These are phyloP conservation scores for Cymbidium sinense DNA, from an alignment of 106 monocot species.

Conservation along the genomic window DNA sequence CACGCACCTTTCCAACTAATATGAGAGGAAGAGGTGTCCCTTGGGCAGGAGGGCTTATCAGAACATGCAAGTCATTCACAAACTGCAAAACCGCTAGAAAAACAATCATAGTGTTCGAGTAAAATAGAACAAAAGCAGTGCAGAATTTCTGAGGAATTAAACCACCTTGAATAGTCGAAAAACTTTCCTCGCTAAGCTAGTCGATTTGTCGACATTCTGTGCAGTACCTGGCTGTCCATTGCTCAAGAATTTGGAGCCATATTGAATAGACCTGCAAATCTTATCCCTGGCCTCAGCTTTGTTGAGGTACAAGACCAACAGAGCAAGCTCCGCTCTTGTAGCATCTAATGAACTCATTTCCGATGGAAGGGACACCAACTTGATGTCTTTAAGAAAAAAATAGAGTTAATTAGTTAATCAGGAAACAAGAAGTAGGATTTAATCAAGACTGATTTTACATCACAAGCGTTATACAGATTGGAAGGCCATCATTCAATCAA, in stretches of 20 bases:
- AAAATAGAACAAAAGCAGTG: neutral
- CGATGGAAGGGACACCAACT: neutral
- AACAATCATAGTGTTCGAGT: neutral
- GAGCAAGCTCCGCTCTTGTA: constrained; percentile 65
- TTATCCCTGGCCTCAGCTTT: constrained; percentile 93
- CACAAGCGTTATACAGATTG: too few species aligned
- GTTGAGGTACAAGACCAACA: constrained; percentile 73
- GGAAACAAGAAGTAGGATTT: too few species aligned
- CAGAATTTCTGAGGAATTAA: neutral
- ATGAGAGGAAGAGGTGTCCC: constrained; percentile 74
- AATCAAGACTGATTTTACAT: too few species aligned
- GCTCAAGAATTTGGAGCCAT: constrained; percentile 85
- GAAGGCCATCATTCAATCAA: too few species aligned
- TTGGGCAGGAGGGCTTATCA: constrained; percentile 61
- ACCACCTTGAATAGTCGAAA: constrained; percentile 84
- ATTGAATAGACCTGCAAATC: constrained; percentile 86
- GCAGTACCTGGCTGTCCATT: constrained; percentile 78
- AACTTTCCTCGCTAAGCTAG: constrained; percentile 82
- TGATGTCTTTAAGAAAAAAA: neutral
- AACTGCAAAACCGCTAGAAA: constrained; percentile 41
- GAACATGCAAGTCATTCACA: constrained; percentile 85
- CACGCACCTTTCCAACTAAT: constrained; percentile 74
- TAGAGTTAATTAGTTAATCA: neutral
- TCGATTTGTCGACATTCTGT: constrained; percentile 78
- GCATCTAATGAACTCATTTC: constrained; percentile 70